phyloP scores from a whole-genome alignment of 306 rosid genomes.

The Trifolium subterraneum region DNA sequence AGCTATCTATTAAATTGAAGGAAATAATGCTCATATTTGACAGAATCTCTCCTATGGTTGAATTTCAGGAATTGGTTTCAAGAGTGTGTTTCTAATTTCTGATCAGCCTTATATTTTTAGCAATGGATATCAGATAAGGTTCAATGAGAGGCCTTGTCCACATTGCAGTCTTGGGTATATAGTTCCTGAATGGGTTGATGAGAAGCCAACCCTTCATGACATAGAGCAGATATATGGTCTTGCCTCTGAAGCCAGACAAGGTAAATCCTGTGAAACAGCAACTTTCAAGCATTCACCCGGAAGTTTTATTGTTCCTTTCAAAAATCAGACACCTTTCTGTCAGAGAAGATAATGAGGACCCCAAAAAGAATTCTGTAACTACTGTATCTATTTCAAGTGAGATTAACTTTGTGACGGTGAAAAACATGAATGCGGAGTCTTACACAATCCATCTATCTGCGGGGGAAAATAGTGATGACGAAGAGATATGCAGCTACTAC shows the following conservation, averaged over 20 bases:
- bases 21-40: neutral
- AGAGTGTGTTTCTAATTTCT: slow-evolving; percentile 80
- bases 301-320: neutral
- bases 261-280: neutral
- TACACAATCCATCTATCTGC: slow-evolving; percentile 2
- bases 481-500: neutral
- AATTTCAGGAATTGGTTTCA: slow-evolving; percentile 84
- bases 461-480: neutral
- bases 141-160: slow-evolving; percentile 71
- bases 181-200: slow-evolving; percentile 92
- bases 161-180: slow-evolving; percentile 74
- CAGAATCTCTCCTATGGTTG: slow-evolving; percentile 30
- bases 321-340: neutral
- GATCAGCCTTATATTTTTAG: slow-evolving; percentile 71
- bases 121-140: slow-evolving; percentile 77
- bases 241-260: neutral
- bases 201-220: neutral
- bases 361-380: neutral
- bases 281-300: neutral
- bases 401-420: neutral
- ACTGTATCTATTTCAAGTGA: neutral
- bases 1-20: neutral
- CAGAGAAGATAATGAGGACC: neutral
- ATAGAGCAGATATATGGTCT: neutral
- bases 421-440: neutral